These are phyloP conservation scores for Talaromyces piceae DNA, from an alignment of 2,329 filamentous ascomycete species.

Conservation along the genomic window DNA sequence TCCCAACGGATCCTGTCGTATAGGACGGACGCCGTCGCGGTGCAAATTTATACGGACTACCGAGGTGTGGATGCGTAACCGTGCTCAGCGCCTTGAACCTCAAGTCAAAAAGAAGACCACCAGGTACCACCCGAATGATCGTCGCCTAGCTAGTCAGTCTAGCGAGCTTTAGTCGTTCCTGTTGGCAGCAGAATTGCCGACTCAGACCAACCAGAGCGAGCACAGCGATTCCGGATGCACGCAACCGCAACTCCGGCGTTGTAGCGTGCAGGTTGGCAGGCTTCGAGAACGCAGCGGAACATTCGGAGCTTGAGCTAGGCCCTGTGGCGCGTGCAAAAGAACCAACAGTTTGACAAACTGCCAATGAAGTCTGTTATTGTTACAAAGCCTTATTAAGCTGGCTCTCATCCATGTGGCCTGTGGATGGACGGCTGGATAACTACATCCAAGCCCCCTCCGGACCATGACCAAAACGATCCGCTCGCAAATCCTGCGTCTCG, in stretches of 20 bases:
- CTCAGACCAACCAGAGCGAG: neutral
- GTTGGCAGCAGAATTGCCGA: neutral
- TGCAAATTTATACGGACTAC: neutral
- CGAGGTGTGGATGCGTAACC: neutral
- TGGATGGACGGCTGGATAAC: neutral
- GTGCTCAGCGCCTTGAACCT: neutral
- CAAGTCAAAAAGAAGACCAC: neutral
- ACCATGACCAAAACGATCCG: neutral
- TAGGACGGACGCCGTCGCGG: neutral
- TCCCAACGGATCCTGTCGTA: neutral
- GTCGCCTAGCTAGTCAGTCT: neutral
- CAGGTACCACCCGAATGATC: neutral
- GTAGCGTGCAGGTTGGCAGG: neutral
- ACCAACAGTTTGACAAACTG: neutral
- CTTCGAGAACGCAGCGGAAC: neutral
- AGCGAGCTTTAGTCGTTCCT: neutral
- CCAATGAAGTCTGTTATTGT: neutral
- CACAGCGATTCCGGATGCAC: neutral
- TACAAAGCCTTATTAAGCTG: neutral
- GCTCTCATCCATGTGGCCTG: neutral
- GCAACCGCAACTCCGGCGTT: neutral
- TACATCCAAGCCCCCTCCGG: too few species aligned
- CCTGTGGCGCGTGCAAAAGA: too few species aligned
- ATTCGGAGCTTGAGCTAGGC: too few species aligned
- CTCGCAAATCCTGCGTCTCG: neutral